Evolutionary conservation across 2,329 filamentous ascomycete species (phyloP).

Genomic region (Colletotrichum ledebouriae): DNA sequence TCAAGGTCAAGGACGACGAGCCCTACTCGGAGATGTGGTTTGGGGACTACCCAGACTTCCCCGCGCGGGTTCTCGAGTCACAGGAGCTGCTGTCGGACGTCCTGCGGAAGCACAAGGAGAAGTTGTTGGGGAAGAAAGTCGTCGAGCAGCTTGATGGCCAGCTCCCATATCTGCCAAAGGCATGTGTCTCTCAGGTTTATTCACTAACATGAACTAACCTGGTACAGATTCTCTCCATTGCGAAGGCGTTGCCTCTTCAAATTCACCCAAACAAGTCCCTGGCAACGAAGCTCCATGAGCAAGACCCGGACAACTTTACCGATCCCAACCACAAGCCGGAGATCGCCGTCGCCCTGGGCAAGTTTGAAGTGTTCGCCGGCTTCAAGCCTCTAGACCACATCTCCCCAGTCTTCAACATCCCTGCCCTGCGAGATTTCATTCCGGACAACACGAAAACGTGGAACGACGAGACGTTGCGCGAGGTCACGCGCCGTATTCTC

Average conservation of each 20-base stretch:
- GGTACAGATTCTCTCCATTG: slow-evolving; percentile 75
- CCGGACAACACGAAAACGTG: slow-evolving; percentile 61
- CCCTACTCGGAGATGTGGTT: slow-evolving; percentile 80
- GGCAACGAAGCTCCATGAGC: slow-evolving; percentile 71
- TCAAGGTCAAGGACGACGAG: slow-evolving; percentile 74
- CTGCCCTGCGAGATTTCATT: slow-evolving; percentile 67
- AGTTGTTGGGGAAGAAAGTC: slow-evolving; percentile 73
- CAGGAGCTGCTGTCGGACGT: slow-evolving; percentile 75
- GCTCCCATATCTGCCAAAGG: slow-evolving; percentile 80
- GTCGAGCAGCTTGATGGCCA: slow-evolving; percentile 71
- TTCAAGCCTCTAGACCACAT: slow-evolving; percentile 77
- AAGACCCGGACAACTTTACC: slow-evolving; percentile 75
- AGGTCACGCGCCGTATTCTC: slow-evolving; percentile 68
- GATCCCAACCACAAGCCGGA: slow-evolving; percentile 86
- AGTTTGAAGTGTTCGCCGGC: slow-evolving; percentile 82
- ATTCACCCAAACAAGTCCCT: slow-evolving; percentile 80
- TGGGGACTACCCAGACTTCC: slow-evolving; percentile 80
- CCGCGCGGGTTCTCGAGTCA: slow-evolving; percentile 72
- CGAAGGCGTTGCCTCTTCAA: slow-evolving; percentile 80
- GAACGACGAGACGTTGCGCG: slow-evolving; percentile 69
- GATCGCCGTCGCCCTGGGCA: slow-evolving; percentile 78
- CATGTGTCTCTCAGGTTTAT: slow-evolving; percentile 44
- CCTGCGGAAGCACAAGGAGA: slow-evolving; percentile 71
- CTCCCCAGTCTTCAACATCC: slow-evolving; percentile 68
- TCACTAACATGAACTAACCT: slow-evolving; percentile 3